Evolutionary conservation across 2,329 filamentous ascomycete genomes (phyloP), one percentile per base, ranked within the genome.

Genomic region (Penicillium sp.): DNA sequence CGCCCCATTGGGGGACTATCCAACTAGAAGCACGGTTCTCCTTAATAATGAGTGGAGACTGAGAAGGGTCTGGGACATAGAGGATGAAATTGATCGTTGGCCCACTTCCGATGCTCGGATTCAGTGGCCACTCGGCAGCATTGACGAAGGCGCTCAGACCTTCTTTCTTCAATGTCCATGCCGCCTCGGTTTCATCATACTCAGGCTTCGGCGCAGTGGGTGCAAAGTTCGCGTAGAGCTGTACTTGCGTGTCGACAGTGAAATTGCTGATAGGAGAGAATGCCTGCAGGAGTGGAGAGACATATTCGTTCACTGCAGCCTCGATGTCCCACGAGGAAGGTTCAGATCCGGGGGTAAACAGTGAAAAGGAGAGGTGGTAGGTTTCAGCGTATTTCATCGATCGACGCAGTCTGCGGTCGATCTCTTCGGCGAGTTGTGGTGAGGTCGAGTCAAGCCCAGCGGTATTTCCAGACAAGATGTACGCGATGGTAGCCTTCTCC

Each of bases 21-120:
- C 93, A 97, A 58, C 91, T 91, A 10, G 86, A 91, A 8, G 79
- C 82, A 34, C 77, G 76, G 59, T 78, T 84, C 47, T 83, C 83
- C 54, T 82, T 80, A 44, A 88, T 79, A 8, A 83, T 63, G 34
- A 88, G 74, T 13, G 86, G 86, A 3, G 80, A 81, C 57, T 85
- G 80, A 7, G 75, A 75, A 55, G 88, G 84, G 55, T 90, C 86
- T 6, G 92, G 91, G 8, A 95, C 86, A 67, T 94, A 99, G 29
- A 97, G 81, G 54, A 97, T 86, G 70, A 99, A 97, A 74, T 99
- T 97, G 68, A 99, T 86, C 0, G 94, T 99, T 1, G 94, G 94
- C 0, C 93, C 93, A 18, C 85, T 86, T 40, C 92, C 94, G 62
- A 99, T 97, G 54, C 91, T 96, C 0, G 93, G 93, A 59, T 89